Evolutionary conservation across 257 asterid genomes (phyloP), one percentile per base, ranked within the genome.

Genomic region (Solanum sejunctum): DNA sequence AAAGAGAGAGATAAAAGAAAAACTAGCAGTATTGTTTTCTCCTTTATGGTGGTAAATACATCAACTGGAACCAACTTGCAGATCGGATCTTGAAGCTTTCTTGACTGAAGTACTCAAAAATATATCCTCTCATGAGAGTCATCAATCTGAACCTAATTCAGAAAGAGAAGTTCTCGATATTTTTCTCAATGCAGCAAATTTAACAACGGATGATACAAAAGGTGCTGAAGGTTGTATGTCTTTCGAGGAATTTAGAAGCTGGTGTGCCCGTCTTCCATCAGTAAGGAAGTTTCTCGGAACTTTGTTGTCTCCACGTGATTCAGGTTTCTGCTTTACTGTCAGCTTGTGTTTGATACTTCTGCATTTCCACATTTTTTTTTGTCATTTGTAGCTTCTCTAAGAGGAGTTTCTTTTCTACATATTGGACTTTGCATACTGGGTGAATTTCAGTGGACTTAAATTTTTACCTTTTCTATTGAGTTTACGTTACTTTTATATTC

Each of bases 191-290:
- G 92, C 93, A 41, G 92, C 94, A 63, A 89, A 89, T 87, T 90
- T 86, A 58, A 82, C 90, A 49, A 88, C 69, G 64, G 92, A 89
- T 83, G 82, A 61, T 88, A 71, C 58, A 84, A 86, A 83, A 41
- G 5, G 32, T 36, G 56, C 84, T 84, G 86, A 85, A 81, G 78
- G 82, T 83, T 73, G 86, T 90, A 79, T 96, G 92, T 91, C 98
- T 56, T 91, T 89, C 55, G 97, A 91, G 87, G 95, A 93, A 83
- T 96, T 95, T 86, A 93, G 89, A 84, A 92, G 84, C 75, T 95
- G 99, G 98, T 93, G 97, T 85, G 79, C 90, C 70, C 95, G 83
- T 86, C 92, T 94, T 90, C 98, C 98, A 73, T 93, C 97, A 55
- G 94, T 89, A 86, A 91, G 94, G 90, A 96, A 92, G 90, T 95